Evolutionary conservation across 805 yeast species (phyloP).

Genomic region (Maudiozyma pseudohumilis): DNA sequence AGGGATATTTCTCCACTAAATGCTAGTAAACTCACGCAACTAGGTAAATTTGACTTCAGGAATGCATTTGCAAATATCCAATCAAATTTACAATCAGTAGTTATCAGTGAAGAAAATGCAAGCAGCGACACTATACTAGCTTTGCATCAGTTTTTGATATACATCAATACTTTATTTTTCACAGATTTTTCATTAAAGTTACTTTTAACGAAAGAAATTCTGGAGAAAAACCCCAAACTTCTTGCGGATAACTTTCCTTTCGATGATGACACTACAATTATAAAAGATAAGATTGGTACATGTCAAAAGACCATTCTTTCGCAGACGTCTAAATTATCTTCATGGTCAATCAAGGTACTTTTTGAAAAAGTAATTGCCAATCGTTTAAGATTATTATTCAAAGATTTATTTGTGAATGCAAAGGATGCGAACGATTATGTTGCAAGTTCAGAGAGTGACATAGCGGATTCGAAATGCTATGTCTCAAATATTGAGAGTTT

Average conservation of each 20-base stretch:
- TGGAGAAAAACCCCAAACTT: constrained; percentile 26
- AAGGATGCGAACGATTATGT: constrained; percentile 5
- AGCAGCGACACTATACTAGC: constrained; percentile 27
- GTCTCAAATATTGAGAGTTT: constrained; percentile 28
- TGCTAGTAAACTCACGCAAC: constrained; percentile 16
- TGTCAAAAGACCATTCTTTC: constrained; percentile 18
- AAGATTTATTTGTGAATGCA: constrained; percentile 31
- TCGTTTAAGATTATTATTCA: constrained; percentile 34
- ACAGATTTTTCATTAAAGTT: constrained; percentile 49
- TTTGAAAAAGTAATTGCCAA: constrained; percentile 30
- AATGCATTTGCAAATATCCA: constrained; percentile 32
- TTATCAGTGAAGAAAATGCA: constrained; percentile 22
- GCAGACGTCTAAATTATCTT: constrained; percentile 26
- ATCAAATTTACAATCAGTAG: constrained; percentile 27
- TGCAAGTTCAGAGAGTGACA: neutral
- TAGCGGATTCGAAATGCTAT: constrained; percentile 10
- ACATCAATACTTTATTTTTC: constrained; percentile 62
- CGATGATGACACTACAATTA: constrained; percentile 25
- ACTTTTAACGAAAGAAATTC: constrained; percentile 32
- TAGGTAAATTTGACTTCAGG: constrained; percentile 25
- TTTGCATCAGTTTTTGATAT: constrained; percentile 51
- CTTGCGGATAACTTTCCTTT: constrained; percentile 32
- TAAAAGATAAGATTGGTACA: constrained; percentile 21
- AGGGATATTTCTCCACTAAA: constrained; percentile 6
- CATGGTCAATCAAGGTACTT: constrained; percentile 35